Base-by-base conservation (phyloP, 2,329 filamentous ascomycete species). In the Fusarium equiseti region DNA sequence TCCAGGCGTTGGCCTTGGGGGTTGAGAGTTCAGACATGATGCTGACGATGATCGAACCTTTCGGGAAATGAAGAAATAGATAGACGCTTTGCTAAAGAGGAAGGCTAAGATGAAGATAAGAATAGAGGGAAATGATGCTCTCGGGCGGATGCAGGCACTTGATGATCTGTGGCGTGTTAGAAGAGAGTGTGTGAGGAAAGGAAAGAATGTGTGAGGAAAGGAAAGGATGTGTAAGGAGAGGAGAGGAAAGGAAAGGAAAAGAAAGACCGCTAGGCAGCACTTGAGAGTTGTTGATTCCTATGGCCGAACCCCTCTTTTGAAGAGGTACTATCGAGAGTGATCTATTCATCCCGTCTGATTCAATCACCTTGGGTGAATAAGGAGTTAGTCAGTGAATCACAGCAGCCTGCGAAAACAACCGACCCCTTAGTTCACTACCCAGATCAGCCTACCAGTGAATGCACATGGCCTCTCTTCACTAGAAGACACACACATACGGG, bases 1-100 rank as follows among this genome's bases (percentile, higher is more conserved):
- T 82, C 81, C 81, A 82, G 1, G 77, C 71, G 43, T 80, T 78
- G 13, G 63, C 40, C 35, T 71, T 73, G 32, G 64, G 45, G n/a
- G 60, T 42, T n/a, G 35, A 43, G 10, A 50, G 65, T 3, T 68
- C 75, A 29, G 73, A 73, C 75, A 79, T 81, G 12, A 31, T 59
- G 50, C 45, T 40, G n/a, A 16, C 50, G 51, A 40, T 54, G 22
- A 15, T 27, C 26, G 10, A 11, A 18, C 9, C 18, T 20, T 18
- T 13, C 11, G 24, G 32, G 15, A 18, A 20, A 20, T 35, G n/a
- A 22, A 29, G 22, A 20, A 32, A 4, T 16, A n/a, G 40, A 38
- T 42, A 11, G 22, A 20, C n/a, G 43, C 11, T 38, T 43, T 26
- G n/a, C 43, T 51, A 27, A 38, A 43, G 27, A 29, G 45, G 44